Evolutionary conservation across 257 asterid species (phyloP).

Genomic region (Fraxinus pennsylvanica): DNA sequence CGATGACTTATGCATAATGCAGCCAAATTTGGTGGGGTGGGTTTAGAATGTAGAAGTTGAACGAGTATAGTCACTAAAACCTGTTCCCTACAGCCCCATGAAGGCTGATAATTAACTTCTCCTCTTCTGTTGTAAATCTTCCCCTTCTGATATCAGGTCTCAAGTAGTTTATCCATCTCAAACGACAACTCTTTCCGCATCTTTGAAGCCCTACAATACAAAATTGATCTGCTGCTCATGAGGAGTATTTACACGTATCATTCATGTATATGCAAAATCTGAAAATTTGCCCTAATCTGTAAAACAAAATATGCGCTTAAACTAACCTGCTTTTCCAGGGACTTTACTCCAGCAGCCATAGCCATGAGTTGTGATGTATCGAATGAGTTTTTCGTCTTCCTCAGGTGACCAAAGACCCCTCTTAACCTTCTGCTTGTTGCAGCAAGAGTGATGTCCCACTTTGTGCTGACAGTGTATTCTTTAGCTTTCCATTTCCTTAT

Average conservation of each 20-base stretch:
- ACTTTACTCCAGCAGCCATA: constrained; percentile 99
- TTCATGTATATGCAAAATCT: too few relatives aligned
- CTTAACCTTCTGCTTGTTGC: constrained; percentile 98
- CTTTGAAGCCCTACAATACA: constrained; percentile 68
- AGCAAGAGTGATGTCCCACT: constrained; percentile 95
- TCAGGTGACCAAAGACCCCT: constrained; percentile 98
- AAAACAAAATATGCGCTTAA: neutral
- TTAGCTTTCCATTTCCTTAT: neutral
- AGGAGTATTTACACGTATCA: too few relatives aligned
- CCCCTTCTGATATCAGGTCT: constrained; percentile 95
- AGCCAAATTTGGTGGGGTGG: neutral
- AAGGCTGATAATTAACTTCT: constrained; percentile 79
- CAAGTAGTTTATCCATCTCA: constrained; percentile 90
- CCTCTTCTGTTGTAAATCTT: constrained; percentile 82
- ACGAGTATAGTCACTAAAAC: constrained; percentile 30
- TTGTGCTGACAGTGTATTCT: neutral
- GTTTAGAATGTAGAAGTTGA: neutral
- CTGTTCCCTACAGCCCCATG: constrained; percentile 97
- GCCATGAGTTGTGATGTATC: constrained; percentile 79
- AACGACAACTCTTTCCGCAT: constrained; percentile 89
- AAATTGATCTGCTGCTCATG: too few relatives aligned
- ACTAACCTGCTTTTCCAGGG: constrained; percentile 91
- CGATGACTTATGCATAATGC: neutral
- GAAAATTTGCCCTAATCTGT: too few relatives aligned
- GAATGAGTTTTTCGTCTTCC: constrained; percentile 81